Evolutionary conservation across 352 stramenopile species (phyloP).

Genomic region (Phytophthora palmivora): DNA sequence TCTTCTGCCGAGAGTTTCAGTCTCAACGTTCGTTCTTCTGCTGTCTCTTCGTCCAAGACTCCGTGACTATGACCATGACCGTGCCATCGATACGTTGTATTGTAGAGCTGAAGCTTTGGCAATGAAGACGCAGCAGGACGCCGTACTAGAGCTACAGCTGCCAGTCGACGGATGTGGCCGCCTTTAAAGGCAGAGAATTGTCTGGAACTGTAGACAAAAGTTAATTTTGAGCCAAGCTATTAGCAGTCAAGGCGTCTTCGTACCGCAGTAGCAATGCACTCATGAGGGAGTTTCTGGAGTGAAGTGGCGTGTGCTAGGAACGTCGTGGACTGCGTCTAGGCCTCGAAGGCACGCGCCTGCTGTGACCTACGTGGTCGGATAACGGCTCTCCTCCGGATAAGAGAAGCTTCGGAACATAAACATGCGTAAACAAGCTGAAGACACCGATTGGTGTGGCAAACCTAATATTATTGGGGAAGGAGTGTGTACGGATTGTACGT

Average conservation of each 20-base stretch:
- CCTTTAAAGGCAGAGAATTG: background rate
- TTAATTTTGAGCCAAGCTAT: conserved; percentile 19
- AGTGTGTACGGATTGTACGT: background rate
- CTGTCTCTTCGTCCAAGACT: conserved; percentile 34
- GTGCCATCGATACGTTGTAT: conserved; percentile 33
- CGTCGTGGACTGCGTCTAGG: conserved; percentile 15
- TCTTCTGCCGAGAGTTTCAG: conserved; percentile 44
- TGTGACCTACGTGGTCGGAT: conserved; percentile 16
- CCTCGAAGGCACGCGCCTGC: conserved; percentile 18
- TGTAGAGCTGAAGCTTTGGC: conserved; percentile 11
- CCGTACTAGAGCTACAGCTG: background rate
- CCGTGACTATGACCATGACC: conserved; percentile 54
- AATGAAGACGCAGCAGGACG: conserved; percentile 7
- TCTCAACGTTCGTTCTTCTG: conserved; percentile 32
- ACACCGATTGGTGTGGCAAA: conserved; percentile 11
- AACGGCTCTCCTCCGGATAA: conserved; percentile 7
- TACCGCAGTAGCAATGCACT: conserved; percentile 38
- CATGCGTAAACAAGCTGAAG: conserved; percentile 15
- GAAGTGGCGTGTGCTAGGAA: conserved; percentile 12
- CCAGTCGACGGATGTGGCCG: background rate
- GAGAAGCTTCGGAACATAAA: conserved; percentile 13
- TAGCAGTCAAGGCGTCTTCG: background rate
- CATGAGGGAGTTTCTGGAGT: conserved; percentile 25
- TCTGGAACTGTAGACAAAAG: background rate
- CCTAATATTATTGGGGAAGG: background rate